Base-by-base conservation (phyloP, 768 basidiomycete species). In the Xanthoconium purpureum region DNA sequence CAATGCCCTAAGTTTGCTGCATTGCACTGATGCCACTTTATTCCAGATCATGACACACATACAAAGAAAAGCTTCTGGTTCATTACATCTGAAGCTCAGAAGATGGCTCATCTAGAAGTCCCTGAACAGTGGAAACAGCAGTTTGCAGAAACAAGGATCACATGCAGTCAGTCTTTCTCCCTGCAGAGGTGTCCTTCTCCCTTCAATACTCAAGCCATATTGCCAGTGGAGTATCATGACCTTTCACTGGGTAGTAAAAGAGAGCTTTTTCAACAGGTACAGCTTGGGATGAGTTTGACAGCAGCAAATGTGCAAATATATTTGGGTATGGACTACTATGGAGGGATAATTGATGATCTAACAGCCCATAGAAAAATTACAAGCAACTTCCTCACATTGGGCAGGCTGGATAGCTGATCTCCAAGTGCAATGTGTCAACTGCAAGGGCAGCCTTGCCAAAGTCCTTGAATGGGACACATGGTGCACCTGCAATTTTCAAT, bases 211-310 rank as follows among this genome's bases (percentile, higher is more conserved):
- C 37, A 63, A 28, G 10, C 9, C 32, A 11, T 30, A 3, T 44
- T 8, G 12, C 24, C 52, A 91, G 90, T 90, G 47, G 88, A 91
- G 70, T 93, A 92, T 61, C 69, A 74, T 35, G 67, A 75, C 30
- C 72, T 93, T 1, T 67, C 77, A 3, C 75, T 80, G 13, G 75
- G 76, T 6, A 73, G 77, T 5, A 89, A 93, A 68, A 82, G 90
- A 47, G 91, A 93, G 52, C 84, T 92, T 24, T 91, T 90, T 64
- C 87, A 89, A 62, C 78, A 91, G 29, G 91, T 94, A 15, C 91
- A 94, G 62, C 70, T 93, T 40, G 91, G 91, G 52, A 83, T 90
- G 74, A 75, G 82, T 15, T 75, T 94, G 46, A 86, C 87, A 9
- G 80, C 84, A 20, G 87, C 89, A 66, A 88, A 89, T 87, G 63